Percentiles rank a stretch among this genome's conserved stretches.
Evolutionary conservation across 768 basidiomycete species (phyloP).

Genomic region (Pulveroboletus sp.): DNA sequence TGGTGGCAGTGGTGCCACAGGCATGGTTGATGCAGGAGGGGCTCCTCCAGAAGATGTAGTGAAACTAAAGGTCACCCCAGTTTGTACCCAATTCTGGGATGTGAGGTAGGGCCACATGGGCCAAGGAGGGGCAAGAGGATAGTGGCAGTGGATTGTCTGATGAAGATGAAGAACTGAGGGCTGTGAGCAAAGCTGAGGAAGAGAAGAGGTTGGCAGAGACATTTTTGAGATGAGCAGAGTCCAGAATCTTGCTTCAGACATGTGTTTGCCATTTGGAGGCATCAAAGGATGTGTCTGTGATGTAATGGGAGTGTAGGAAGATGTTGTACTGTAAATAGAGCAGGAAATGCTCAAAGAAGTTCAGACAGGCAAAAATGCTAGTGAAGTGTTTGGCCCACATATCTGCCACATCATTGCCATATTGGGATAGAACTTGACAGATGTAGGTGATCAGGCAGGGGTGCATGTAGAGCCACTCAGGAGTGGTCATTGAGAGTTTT

Average conservation of each 20-base stretch:
- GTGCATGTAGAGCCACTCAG: not conserved
- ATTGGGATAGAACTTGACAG: not conserved
- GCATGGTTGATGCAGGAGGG: not conserved
- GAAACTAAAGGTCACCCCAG: too few species aligned
- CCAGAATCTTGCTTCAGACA: not conserved
- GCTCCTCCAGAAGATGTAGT: not conserved
- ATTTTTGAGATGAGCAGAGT: not conserved
- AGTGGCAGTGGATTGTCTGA: not conserved
- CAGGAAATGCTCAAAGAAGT: not conserved
- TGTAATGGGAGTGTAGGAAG: not conserved
- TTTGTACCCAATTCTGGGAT: too few species aligned
- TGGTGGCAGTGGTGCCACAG: too few species aligned
- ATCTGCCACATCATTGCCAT: not conserved
- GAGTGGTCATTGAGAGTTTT: not conserved
- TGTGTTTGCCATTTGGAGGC: not conserved
- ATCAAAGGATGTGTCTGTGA: not conserved
- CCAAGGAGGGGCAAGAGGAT: too few species aligned
- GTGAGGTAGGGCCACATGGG: too few species aligned
- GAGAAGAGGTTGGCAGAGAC: not conserved
- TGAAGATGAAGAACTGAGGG: too few species aligned
- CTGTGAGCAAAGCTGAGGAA: too few species aligned
- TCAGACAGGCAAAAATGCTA: not conserved
- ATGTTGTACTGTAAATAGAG: not conserved
- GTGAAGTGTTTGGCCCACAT: not conserved
- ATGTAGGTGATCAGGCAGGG: not conserved